phyloP scores from a whole-genome alignment of 2,329 filamentous ascomycete species.

The Rosellinia necatrix region DNA sequence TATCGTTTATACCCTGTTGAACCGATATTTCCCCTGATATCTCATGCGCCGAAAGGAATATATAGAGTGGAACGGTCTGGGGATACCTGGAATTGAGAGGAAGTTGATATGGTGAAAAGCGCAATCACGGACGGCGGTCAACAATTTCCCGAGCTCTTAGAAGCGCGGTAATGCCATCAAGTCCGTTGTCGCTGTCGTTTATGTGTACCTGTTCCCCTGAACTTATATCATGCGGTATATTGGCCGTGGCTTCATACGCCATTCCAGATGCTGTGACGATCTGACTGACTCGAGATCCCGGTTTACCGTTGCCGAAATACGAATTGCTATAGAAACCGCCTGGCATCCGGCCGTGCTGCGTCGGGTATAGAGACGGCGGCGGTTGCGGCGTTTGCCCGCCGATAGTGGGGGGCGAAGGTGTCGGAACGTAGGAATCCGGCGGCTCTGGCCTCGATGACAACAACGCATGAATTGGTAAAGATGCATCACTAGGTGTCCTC shows the following conservation, averaged over 20 bases:
- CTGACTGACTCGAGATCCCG: constrained; percentile 21
- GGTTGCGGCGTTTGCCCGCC: constrained; percentile 26
- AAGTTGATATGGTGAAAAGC: not conserved
- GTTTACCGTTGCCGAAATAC: constrained; percentile 26
- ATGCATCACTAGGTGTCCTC: constrained; percentile 54
- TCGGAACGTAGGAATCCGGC: constrained; percentile 25
- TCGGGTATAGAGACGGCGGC: constrained; percentile 24
- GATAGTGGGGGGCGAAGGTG: constrained; percentile 11
- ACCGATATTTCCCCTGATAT: not conserved
- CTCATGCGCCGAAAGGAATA: not conserved
- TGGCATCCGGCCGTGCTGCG: constrained; percentile 25
- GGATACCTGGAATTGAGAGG: not conserved
- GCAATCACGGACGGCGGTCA: constrained; percentile 45
- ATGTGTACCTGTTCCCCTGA: constrained; percentile 19
- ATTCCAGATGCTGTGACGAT: constrained; percentile 4
- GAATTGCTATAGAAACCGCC: constrained; percentile 17
- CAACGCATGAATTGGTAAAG: constrained; percentile 59
- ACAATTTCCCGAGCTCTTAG: constrained; percentile 64
- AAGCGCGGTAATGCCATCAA: constrained; percentile 65
- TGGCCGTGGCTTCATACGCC: constrained; percentile 9
- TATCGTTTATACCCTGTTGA: not conserved
- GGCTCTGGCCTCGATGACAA: constrained; percentile 48
- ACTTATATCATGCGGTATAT: constrained; percentile 23
- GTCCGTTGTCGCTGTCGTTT: constrained; percentile 34
- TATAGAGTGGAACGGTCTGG: not conserved